A percentile compares a stretch with the other conserved stretches of the same genome.
Evolutionary conservation across 768 basidiomycete genomes (phyloP).

Genomic region (Pisolithus albus): DNA sequence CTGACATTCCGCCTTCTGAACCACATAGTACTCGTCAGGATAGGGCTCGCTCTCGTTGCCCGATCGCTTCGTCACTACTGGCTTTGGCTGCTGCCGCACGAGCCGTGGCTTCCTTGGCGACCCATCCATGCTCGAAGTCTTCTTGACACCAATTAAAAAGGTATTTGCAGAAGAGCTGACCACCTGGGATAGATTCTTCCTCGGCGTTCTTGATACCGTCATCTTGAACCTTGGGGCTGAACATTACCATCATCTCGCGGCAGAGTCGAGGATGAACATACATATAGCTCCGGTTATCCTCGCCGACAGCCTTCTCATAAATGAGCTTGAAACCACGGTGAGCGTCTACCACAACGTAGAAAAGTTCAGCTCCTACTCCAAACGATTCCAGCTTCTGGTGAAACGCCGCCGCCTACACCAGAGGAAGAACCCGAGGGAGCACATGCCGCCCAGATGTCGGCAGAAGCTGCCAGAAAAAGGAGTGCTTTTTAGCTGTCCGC

Average conservation of each 20-base stretch:
- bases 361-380: slow-evolving; percentile 73
- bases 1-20: no score
- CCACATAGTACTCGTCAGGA: slow-evolving; percentile 43
- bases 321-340: no score
- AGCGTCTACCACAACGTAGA: slow-evolving; percentile 43
- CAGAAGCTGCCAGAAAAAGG: slow-evolving; percentile 65
- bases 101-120: slow-evolving; percentile 80
- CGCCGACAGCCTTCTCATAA: slow-evolving; percentile 22
- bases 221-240: slow-evolving; percentile 83
- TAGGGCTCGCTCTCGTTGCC: slow-evolving; percentile 55
- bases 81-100: slow-evolving; percentile 44
- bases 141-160: no score
- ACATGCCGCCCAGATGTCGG: slow-evolving; percentile 44
- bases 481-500: slow-evolving; percentile 12
- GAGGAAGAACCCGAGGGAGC: slow-evolving; percentile 43
- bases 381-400: slow-evolving; percentile 55
- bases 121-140: slow-evolving; percentile 87
- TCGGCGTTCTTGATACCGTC: slow-evolving; percentile 76
- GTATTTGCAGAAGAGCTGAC: no score
- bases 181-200: no score
- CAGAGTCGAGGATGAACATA: slow-evolving; percentile 95
- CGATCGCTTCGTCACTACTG: no score
- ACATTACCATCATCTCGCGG: slow-evolving; percentile 91
- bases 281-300: slow-evolving; percentile 94
- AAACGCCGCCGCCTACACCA: slow-evolving; percentile 37